Evolutionary conservation across 2,329 filamentous ascomycete species (phyloP).

Genomic region (Aspergillus thermomutatus): DNA sequence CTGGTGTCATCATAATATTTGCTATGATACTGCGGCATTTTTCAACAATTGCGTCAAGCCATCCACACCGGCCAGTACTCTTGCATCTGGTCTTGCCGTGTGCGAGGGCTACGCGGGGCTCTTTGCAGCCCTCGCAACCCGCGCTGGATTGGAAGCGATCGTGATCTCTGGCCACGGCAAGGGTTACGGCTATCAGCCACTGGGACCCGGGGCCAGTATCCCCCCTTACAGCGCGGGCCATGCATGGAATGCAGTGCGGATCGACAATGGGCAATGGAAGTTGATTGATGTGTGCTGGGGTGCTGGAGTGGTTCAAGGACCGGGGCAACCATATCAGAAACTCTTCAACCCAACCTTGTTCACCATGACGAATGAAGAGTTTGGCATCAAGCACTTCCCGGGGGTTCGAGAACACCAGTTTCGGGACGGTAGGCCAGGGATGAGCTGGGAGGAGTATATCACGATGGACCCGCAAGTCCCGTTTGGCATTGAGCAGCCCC

Average conservation of each 20-base stretch:
- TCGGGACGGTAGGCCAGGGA: conserved; percentile 57
- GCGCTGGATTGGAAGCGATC: conserved; percentile 74
- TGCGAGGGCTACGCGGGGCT: conserved; percentile 88
- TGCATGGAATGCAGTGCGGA: conserved; percentile 89
- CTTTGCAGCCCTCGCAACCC: conserved; percentile 72
- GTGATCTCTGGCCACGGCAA: conserved; percentile 80
- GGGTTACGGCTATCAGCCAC: conserved; percentile 67
- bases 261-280: conserved; percentile 88
- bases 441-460: conserved; percentile 81
- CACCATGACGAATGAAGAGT: conserved; percentile 69
- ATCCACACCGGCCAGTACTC: conserved; percentile 67
- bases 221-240: conserved; percentile 67
- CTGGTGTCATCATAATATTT: conserved; percentile 92
- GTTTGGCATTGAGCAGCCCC: conserved; percentile 41
- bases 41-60: conserved; percentile 67
- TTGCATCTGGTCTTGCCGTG: conserved; percentile 76
- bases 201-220: conserved; percentile 61
- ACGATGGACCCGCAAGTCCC: conserved; percentile 55
- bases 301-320: conserved; percentile 64
- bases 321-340: conserved; percentile 60
- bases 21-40: conserved; percentile 77
- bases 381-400: conserved; percentile 79
- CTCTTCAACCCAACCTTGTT: conserved; percentile 63
- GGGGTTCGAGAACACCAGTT: conserved; percentile 66
- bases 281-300: conserved; percentile 92